These are phyloP conservation scores for Solanum hybrid DNA, from an alignment of 305 asterid genomes.

Conservation along the genomic window DNA sequence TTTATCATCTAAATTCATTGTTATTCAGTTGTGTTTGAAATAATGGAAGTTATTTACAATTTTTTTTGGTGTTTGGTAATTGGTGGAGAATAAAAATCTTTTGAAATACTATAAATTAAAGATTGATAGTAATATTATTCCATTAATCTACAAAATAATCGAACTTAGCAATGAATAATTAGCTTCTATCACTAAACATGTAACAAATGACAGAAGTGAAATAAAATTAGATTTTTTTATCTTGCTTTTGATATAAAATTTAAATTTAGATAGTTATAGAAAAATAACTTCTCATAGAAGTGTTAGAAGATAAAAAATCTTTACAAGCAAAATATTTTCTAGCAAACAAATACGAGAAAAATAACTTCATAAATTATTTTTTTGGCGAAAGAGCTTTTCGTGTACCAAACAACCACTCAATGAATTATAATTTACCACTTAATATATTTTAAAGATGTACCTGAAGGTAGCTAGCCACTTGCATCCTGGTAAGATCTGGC, in stretches of 20 bases:
- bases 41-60: not conserved
- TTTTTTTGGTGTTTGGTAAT: not conserved
- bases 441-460: not conserved
- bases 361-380: not conserved
- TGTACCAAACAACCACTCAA: not conserved
- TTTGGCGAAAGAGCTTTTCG: not conserved
- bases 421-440: not conserved
- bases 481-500: constrained; percentile 52
- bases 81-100: not conserved
- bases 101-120: not conserved
- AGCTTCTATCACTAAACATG: not conserved
- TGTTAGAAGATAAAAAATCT: not conserved
- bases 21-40: not conserved
- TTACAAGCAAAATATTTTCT: not conserved
- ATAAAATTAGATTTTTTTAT: not conserved
- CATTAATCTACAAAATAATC: not conserved
- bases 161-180: not conserved
- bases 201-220: not conserved
- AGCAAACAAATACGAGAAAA: not conserved
- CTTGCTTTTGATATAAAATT: too few relatives aligned
- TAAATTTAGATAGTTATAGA: not conserved
- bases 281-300: not conserved
- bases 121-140: not conserved
- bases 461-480: constrained; percentile 60
- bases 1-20: not conserved